phyloP scores from a whole-genome alignment of 208 protist genomes.

The Crithidia brevicula region DNA sequence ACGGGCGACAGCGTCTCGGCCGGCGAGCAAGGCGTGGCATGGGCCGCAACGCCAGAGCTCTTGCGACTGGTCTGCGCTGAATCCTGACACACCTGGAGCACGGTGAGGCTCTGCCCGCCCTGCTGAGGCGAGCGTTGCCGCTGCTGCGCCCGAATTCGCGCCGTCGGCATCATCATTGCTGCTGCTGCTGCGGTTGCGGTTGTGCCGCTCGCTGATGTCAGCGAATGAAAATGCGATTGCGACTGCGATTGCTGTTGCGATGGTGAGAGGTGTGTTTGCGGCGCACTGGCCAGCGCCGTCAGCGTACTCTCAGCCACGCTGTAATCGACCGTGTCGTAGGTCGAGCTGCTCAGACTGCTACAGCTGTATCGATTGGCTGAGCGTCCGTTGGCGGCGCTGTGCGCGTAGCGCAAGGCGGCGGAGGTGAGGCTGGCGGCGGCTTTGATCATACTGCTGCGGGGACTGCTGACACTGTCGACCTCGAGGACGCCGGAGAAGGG shows the following conservation, averaged over 20 bases:
- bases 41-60: no score
- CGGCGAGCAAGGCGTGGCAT: no score
- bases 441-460: background rate
- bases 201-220: no score
- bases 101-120: no score
- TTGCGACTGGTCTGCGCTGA: no score
- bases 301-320: background rate
- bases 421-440: background rate
- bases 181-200: background rate
- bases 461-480: background rate
- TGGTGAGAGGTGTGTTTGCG: background rate
- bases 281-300: background rate
- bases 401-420: background rate
- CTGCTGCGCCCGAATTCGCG: no score
- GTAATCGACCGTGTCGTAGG: constrained; percentile 11
- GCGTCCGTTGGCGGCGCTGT: background rate
- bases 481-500: background rate
- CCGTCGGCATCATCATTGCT: no score
- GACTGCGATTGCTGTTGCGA: no score
- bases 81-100: no score
- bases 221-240: no score
- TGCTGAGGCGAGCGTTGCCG: no score
- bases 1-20: background rate
- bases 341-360: constrained; percentile 10
- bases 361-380: background rate